These are phyloP conservation scores for Fibroporia radiculosa DNA, from an alignment of 768 basidiomycete species.

Conservation along the genomic window DNA sequence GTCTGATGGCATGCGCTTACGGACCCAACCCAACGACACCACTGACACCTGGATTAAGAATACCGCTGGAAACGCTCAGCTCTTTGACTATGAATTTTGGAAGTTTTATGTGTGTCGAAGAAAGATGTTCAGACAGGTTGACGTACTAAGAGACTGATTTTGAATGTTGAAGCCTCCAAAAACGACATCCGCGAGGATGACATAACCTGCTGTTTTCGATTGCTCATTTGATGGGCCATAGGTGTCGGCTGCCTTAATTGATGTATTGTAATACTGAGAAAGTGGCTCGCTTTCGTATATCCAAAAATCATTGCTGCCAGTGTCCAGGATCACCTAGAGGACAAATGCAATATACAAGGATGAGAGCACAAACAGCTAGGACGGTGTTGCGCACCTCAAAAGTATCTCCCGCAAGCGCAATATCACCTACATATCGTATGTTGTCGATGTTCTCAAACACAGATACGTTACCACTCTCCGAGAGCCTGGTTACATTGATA, in stretches of 20 bases:
- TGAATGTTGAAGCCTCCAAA: slow-evolving; percentile 1
- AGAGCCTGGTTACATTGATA: too few relatives aligned
- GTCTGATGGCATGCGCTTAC: background rate
- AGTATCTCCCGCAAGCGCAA: background rate
- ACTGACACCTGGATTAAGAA: background rate
- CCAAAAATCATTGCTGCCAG: slow-evolving; percentile 5
- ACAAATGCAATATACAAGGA: background rate
- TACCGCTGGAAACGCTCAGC: background rate
- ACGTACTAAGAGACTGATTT: slow-evolving; percentile 1
- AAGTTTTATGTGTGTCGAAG: background rate
- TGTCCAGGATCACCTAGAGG: slow-evolving; percentile 2
- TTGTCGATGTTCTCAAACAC: background rate
- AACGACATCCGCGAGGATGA: background rate
- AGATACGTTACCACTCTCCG: too few relatives aligned
- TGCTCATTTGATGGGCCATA: background rate
- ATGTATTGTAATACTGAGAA: background rate
- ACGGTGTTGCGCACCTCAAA: background rate
- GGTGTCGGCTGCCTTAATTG: background rate
- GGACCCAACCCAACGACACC: slow-evolving; percentile 2
- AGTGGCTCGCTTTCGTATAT: background rate
- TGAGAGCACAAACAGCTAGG: background rate
- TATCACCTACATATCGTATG: background rate
- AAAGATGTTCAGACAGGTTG: background rate
- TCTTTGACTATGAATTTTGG: background rate
- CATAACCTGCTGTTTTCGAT: background rate